Base-by-base conservation (phyloP, 768 basidiomycete species). In the Leucogyrophana mollusca region DNA sequence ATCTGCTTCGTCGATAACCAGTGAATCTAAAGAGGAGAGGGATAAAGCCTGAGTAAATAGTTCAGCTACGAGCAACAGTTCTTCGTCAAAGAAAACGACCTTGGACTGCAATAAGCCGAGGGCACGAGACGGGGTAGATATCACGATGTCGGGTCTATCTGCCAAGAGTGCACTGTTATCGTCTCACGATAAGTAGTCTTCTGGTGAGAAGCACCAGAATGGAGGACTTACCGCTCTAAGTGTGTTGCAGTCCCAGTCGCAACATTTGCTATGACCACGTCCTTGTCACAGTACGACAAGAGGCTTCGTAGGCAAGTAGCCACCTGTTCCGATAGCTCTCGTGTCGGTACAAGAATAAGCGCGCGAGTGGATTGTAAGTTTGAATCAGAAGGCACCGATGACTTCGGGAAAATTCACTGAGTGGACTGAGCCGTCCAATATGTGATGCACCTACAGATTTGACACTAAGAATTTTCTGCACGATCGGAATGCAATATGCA, bases 1-100 rank as follows among this genome's bases (percentile, higher is more conserved):
- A 62, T 98, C 96, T 18, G 96, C 96, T 68, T 99, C 96, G 62
- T 99, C 96, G 47, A 99, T 94, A 22, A 95, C 88, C 14, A 99
- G 80, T 4, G 89, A 87, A 37, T 92, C 88, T 23, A 98, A 69
- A 1, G 78, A 73, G 10, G 76, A 58, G 0, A 94, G 68, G 3
- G 73, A 76, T 7, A 98, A 71, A 0, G 82, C 71, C 87, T 90
- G 49, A 1, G 22, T n/a, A n/a, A n/a, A n/a, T n/a, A n/a, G n/a
- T n/a, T n/a, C n/a, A n/a, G n/a, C n/a, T n/a, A n/a, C n/a, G n/a
- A n/a, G n/a, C n/a, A n/a, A n/a, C n/a, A n/a, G n/a, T n/a, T n/a
- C n/a, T n/a, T n/a, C n/a, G n/a, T n/a, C n/a, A n/a, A n/a, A n/a
- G n/a, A n/a, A n/a, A n/a, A n/a, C n/a, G n/a, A 82, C 85, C 67